Percentiles rank a stretch among this genome's conserved stretches.
These are phyloP conservation scores for Puccinia coronata DNA, from an alignment of 1,284 basidiomycete genomes.

Conservation along the genomic window DNA sequence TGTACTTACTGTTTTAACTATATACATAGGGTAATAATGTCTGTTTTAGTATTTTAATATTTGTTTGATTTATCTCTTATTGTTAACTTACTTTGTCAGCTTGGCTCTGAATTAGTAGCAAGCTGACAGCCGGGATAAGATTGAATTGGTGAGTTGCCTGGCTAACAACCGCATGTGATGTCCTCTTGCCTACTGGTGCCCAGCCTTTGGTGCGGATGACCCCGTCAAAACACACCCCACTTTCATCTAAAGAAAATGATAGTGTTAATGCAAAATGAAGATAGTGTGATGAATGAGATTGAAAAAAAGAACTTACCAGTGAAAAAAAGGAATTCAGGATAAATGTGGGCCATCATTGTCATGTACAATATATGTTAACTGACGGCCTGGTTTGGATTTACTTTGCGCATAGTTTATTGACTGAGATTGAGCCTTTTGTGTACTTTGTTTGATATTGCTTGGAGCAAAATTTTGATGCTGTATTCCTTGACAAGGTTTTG, in stretches of 20 bases:
- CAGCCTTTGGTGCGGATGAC: not conserved
- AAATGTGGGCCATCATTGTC: not conserved
- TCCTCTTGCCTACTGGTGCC: not conserved
- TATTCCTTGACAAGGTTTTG: not conserved
- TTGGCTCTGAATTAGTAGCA: too few relatives aligned
- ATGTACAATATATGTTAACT: not conserved
- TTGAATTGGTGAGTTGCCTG: slow-evolving; percentile 7
- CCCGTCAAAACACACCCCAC: not conserved
- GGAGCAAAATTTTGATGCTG: not conserved
- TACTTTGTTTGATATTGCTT: not conserved
- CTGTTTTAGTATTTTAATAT: too few relatives aligned
- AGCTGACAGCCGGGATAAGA: not conserved
- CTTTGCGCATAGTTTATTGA: not conserved
- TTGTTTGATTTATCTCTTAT: too few relatives aligned
- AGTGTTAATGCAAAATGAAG: too few relatives aligned
- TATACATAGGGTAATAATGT: too few relatives aligned
- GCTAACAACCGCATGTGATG: not conserved
- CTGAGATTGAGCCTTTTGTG: not conserved
- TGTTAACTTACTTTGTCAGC: too few relatives aligned
- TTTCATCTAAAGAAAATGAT: slow-evolving; percentile 2
- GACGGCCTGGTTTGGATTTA: not conserved
- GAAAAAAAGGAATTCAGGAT: not conserved
- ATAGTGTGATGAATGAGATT: not conserved
- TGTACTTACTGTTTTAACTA: too few relatives aligned
- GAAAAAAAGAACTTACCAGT: not conserved